These are phyloP conservation scores for Colletotrichum echinochloae DNA, from an alignment of 2,329 filamentous ascomycete genomes.

Conservation along the genomic window DNA sequence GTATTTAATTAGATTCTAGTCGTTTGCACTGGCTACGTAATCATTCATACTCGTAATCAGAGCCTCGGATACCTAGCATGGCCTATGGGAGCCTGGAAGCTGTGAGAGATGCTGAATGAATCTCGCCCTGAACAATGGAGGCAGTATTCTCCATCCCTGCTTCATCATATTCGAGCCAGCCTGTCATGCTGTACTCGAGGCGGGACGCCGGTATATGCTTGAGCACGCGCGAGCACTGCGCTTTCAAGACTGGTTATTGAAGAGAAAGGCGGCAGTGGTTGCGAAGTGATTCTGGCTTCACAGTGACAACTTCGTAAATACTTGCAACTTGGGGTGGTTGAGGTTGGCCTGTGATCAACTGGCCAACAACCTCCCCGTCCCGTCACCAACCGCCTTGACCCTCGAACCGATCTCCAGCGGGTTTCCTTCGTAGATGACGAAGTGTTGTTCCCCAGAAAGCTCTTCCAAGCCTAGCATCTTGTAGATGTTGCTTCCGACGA, in stretches of 20 bases:
- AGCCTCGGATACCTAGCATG: too few relatives aligned
- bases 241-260: conserved; percentile 60
- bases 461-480: conserved; percentile 64
- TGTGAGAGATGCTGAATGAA: too few relatives aligned
- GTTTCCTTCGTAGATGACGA: conserved; percentile 72
- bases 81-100: too few relatives aligned
- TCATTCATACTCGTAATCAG: too few relatives aligned
- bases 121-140: too few relatives aligned
- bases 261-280: neutral
- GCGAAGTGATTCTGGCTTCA: conserved; percentile 46
- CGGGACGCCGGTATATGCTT: conserved; percentile 48
- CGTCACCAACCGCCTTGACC: conserved; percentile 64
- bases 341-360: neutral
- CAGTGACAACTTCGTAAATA: conserved; percentile 44
- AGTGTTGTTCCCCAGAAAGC: conserved; percentile 49
- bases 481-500: conserved; percentile 69
- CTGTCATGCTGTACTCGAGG: conserved; percentile 55
- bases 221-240: conserved; percentile 57
- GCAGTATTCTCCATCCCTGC: too few relatives aligned
- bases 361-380: conserved; percentile 36
- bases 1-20: too few relatives aligned
- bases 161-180: too few relatives aligned
- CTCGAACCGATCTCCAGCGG: conserved; percentile 71
- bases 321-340: too few relatives aligned
- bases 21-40: too few relatives aligned